phyloP scores from a whole-genome alignment of 2,329 filamentous ascomycete species.

The Lachnellula subtilissima region DNA sequence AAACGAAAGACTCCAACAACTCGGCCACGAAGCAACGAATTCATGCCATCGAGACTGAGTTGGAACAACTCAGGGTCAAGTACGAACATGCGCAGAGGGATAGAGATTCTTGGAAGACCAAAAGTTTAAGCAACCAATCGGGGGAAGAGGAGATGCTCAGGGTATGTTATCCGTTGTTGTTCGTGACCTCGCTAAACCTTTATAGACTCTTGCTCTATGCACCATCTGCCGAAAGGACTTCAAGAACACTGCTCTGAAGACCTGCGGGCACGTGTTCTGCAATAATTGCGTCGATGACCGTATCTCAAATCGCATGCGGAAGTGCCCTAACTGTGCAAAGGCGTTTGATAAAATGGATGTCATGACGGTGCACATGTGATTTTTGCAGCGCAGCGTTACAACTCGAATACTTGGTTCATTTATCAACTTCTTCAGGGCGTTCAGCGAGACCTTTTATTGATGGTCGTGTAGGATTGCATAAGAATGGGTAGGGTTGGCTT shows the following conservation, averaged over 20 bases:
- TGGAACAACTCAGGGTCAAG: slow-evolving; percentile 73
- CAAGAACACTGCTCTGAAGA: slow-evolving; percentile 90
- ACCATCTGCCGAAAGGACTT: slow-evolving; percentile 89
- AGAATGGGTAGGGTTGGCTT: slow-evolving; percentile 11
- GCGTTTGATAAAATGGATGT: slow-evolving; percentile 88
- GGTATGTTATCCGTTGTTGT: slow-evolving; percentile 50
- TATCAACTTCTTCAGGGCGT: slow-evolving; percentile 11
- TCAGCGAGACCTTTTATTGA: slow-evolving; percentile 9
- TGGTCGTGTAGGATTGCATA: slow-evolving; percentile 31
- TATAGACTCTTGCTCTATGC: slow-evolving; percentile 72
- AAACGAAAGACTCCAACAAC: slow-evolving; percentile 64
- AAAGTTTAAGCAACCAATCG: slow-evolving; percentile 74
- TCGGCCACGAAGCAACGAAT: slow-evolving; percentile 51
- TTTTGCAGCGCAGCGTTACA: slow-evolving; percentile 2
- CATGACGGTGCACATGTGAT: slow-evolving; percentile 62
- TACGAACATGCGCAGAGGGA: slow-evolving; percentile 77
- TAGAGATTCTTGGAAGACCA: slow-evolving; percentile 78
- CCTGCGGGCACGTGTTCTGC: slow-evolving; percentile 94
- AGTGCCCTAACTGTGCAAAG: slow-evolving; percentile 90
- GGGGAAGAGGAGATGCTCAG: slow-evolving; percentile 81
- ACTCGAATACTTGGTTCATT: slow-evolving; percentile 8
- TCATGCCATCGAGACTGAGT: slow-evolving; percentile 63
- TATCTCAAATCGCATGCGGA: slow-evolving; percentile 82
- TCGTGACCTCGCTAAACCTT: slow-evolving; percentile 31
- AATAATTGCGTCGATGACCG: slow-evolving; percentile 84